Percentiles rank a stretch among this genome's conserved stretches.
Conservation (phyloP, 2,329 filamentous ascomycete genomes). For the Aureobasidium musti region DNA sequence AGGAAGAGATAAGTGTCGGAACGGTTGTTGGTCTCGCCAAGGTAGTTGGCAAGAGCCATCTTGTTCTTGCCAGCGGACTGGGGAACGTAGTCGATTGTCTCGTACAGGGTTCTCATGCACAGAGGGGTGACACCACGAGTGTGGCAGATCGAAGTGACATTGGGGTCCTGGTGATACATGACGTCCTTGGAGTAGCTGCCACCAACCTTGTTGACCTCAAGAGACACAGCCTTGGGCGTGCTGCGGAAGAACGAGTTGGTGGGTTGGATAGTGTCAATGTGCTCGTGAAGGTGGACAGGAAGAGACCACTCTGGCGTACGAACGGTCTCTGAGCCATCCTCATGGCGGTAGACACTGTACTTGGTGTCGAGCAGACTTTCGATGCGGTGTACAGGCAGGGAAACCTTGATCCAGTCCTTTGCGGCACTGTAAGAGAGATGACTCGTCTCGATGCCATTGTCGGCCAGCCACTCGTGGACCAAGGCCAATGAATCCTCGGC, state of each 20-base stretch:
- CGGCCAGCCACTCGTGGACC: conserved; percentile 59
- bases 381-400: conserved; percentile 54
- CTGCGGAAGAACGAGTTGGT: conserved; percentile 61
- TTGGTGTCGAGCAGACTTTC: conserved; percentile 58
- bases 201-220: conserved; percentile 37
- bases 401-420: conserved; percentile 60
- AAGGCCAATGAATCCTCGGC: conserved; percentile 54
- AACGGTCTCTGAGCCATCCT: conserved; percentile 55
- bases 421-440: conserved; percentile 53
- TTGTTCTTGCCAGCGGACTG: conserved; percentile 47
- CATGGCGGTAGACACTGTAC: conserved; percentile 55
- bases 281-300: conserved; percentile 58
- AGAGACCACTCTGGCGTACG: conserved; percentile 61
- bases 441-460: conserved; percentile 53
- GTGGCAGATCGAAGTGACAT: conserved; percentile 52
- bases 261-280: conserved; percentile 62
- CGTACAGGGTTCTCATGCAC: conserved; percentile 58
- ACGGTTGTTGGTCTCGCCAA: conserved; percentile 53
- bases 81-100: conserved; percentile 56
- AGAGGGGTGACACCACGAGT: conserved; percentile 55
- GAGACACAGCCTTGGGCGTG: conserved; percentile 33
- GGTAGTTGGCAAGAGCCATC: conserved; percentile 52
- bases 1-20: conserved; percentile 61
- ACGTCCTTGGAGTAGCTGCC: conserved; percentile 3
- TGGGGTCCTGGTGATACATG: conserved; percentile 34